phyloP scores from a whole-genome alignment of 2,329 filamentous ascomycete species.

The Hysterium pulicare region DNA sequence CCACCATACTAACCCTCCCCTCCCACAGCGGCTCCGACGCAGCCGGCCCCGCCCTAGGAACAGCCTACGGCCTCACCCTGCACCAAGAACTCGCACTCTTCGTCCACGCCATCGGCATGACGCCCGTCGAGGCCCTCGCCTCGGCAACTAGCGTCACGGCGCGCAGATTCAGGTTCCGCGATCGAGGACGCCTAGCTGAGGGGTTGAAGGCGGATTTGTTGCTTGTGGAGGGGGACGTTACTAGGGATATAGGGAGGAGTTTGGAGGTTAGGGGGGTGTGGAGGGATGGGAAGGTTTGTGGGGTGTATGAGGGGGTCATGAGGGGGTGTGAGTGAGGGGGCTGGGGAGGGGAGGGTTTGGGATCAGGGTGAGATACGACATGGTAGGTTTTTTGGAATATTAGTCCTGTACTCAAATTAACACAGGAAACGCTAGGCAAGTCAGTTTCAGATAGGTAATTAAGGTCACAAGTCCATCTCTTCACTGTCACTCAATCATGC shows the following conservation, averaged over 20 bases:
- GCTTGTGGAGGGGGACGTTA: slow-evolving; percentile 44
- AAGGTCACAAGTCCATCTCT: no score
- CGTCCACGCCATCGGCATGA: slow-evolving; percentile 42
- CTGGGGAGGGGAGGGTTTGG: no score
- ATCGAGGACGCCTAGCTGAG: slow-evolving; percentile 39
- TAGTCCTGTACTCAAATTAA: no score
- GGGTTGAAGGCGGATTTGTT: slow-evolving; percentile 43
- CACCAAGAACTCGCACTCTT: slow-evolving; percentile 44
- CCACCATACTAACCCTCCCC: slow-evolving; percentile 7
- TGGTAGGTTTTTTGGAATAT: no score
- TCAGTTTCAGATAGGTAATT: no score
- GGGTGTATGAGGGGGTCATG: slow-evolving; percentile 14
- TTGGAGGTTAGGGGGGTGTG: slow-evolving; percentile 44
- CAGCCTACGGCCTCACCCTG: slow-evolving; percentile 41
- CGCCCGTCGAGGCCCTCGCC: slow-evolving; percentile 39
- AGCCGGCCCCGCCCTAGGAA: slow-evolving; percentile 42
- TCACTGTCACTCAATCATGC: no score
- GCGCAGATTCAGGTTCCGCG: slow-evolving; percentile 38
- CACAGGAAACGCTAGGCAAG: no score
- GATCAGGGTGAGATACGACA: no score
- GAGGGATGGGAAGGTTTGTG: slow-evolving; percentile 37
- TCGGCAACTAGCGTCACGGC: slow-evolving; percentile 42
- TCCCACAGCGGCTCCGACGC: slow-evolving; percentile 40
- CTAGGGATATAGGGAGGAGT: slow-evolving; percentile 40
- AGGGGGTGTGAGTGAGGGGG: neutral